These are phyloP conservation scores for Gentiana dahurica DNA, from an alignment of 257 asterid species.

Conservation along the genomic window DNA sequence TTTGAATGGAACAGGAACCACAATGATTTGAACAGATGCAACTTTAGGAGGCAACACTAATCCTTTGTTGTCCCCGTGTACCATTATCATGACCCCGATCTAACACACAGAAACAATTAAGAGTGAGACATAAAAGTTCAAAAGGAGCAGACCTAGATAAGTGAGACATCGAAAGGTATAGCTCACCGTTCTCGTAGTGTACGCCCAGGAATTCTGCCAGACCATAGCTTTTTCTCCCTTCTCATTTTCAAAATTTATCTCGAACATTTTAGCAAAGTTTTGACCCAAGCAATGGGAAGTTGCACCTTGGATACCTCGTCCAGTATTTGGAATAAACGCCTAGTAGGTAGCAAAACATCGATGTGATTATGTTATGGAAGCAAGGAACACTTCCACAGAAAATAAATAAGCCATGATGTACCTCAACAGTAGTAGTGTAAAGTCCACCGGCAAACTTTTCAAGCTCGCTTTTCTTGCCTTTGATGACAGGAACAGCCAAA, in stretches of 20 bases:
- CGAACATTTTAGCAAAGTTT: slow-evolving; percentile 90
- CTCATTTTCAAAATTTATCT: slow-evolving; percentile 80
- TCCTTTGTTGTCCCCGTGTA: slow-evolving; percentile 93
- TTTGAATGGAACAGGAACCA: slow-evolving; percentile 88
- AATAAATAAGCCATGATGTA: slow-evolving; percentile 1
- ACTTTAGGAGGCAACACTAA: slow-evolving; percentile 95
- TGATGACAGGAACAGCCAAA: slow-evolving; percentile 78
- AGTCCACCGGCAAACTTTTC: slow-evolving; percentile 98
- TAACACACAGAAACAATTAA: slow-evolving; percentile 18
- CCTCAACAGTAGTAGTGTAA: slow-evolving; percentile 92
- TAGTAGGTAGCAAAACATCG: slow-evolving; percentile 16
- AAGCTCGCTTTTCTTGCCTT: slow-evolving; percentile 86
- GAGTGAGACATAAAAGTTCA: slow-evolving; percentile 1
- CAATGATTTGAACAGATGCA: slow-evolving; percentile 74
- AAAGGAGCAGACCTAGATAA: neutral
- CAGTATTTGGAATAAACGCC: slow-evolving; percentile 95
- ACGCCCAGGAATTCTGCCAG: slow-evolving; percentile 99
- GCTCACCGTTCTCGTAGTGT: slow-evolving; percentile 79
- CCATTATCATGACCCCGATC: slow-evolving; percentile 99
- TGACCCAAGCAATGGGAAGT: slow-evolving; percentile 98
- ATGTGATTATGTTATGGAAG: neutral
- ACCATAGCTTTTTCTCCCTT: slow-evolving; percentile 89
- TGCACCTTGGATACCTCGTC: slow-evolving; percentile 98
- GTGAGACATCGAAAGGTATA: neutral
- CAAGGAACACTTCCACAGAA: too few relatives aligned